Evolutionary conservation across 495 filamentous ascomycete genomes (phyloP).

Genomic region (Trichodelitschia bisporula): DNA sequence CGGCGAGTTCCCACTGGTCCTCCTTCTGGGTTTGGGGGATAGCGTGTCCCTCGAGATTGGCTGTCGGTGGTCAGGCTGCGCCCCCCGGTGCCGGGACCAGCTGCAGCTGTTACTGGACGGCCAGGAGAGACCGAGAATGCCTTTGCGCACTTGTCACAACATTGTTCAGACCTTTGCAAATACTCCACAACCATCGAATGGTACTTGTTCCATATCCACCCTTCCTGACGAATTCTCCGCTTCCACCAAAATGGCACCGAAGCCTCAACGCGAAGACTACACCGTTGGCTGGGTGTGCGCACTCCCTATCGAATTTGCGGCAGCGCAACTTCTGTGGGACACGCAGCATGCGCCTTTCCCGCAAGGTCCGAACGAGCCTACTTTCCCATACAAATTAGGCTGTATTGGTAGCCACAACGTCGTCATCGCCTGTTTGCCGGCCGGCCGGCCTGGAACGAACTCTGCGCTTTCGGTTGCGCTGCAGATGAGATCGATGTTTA

Average conservation of each 20-base stretch:
- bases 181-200: too few relatives aligned
- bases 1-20: too few relatives aligned
- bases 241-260: background rate
- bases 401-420: conserved; percentile 18
- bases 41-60: too few relatives aligned
- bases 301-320: conserved; percentile 19
- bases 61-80: too few relatives aligned
- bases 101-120: too few relatives aligned
- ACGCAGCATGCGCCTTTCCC: conserved; percentile 15
- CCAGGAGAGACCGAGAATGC: too few relatives aligned
- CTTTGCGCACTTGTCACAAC: too few relatives aligned
- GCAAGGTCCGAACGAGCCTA: conserved; percentile 4
- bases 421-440: conserved; percentile 21
- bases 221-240: too few relatives aligned
- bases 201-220: too few relatives aligned
- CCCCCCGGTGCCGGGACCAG: too few relatives aligned
- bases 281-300: conserved; percentile 27
- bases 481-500: conserved; percentile 16
- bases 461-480: conserved; percentile 13
- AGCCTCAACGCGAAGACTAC: conserved; percentile 13
- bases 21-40: too few relatives aligned
- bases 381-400: conserved; percentile 16
- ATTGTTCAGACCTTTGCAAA: too few relatives aligned
- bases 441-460: conserved; percentile 10
- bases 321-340: conserved; percentile 23